Percentiles rank a stretch among this genome's conserved stretches.
These are phyloP conservation scores for Arabidopsis suecica DNA, from an alignment of 345 rosid species.

Conservation along the genomic window DNA sequence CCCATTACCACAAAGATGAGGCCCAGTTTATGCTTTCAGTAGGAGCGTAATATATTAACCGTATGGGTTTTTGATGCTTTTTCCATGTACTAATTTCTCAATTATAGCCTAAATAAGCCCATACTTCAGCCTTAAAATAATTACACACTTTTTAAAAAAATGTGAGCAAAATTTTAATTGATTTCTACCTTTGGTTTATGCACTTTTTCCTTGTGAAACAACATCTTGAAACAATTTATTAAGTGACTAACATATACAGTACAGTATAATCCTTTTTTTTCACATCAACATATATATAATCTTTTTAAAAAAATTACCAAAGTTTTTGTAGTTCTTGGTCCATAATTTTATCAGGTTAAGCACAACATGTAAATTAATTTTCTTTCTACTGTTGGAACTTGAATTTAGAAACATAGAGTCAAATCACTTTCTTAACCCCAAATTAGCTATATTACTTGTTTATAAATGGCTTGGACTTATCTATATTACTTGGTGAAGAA, in stretches of 20 bases:
- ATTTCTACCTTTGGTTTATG: too few species aligned
- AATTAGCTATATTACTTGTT: background rate
- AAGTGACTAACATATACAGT: too few species aligned
- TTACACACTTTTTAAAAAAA: too few species aligned
- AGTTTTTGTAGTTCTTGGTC: background rate
- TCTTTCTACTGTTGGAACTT: background rate
- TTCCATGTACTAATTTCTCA: background rate
- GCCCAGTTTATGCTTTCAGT: slow-evolving; percentile 11
- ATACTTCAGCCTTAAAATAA: background rate
- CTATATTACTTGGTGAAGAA: slow-evolving; percentile 16
- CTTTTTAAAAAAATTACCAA: too few species aligned
- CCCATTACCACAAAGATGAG: slow-evolving; percentile 10
- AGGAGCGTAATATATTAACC: background rate
- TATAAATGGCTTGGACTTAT: background rate
- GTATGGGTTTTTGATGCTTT: background rate
- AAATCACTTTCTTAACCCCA: background rate
- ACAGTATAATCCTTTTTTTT: too few species aligned
- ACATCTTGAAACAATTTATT: too few species aligned
- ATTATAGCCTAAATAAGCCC: background rate
- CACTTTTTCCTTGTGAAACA: too few species aligned
- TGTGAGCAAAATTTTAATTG: background rate
- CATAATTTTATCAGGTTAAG: background rate
- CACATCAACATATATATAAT: too few species aligned
- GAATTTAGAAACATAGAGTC: background rate
- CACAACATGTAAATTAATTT: background rate